Evolutionary conservation across 768 basidiomycete species (phyloP), one percentile per base, ranked within the genome.

Genomic region (Brasilioporus rufonigricans): DNA sequence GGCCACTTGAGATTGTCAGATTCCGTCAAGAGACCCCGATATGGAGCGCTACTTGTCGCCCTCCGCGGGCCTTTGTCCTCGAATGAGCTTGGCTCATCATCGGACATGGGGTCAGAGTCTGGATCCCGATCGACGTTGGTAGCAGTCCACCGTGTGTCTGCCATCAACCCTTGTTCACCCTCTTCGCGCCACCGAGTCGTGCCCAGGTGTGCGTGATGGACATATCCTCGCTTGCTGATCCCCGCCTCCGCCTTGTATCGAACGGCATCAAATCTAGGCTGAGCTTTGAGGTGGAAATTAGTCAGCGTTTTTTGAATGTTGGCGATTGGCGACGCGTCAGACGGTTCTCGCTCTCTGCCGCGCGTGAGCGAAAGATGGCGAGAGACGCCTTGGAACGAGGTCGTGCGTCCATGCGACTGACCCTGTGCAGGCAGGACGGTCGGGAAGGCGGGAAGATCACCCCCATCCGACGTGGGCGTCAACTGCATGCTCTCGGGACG

Each of bases 221-320:
- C 79, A 59, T 79, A 88, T 38, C 86, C 87, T 5, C 85, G 74
- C 60, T 73, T 73, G 56, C 76, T 82, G 31, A 89, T 61, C 18
- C 85, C 86, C 19, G 86, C 87, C 66, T 88, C 86, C 0, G 85
- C 86, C 68, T 88, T 88, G 68, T 81, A 88, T 56, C 84, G 71
- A 24, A 83, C 86, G 29, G 80, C 79, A 53, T 87, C 85, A 24
- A 87, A 64, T 41, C 72, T 77, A 0, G 84, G 85, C 62, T 82
- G 77, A 13, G 74, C 74, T 19, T 62, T 65, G 48, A 69, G 65
- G n/a, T 72, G 73, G 10, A 78, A 61, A 31, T 64, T 63, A 11
- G 62, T 72, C 45, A 82, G 59, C 52, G 79, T 78, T 26, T 73
- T 71, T 58, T 81, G 79, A 32, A 84, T 66, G 46, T 66, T 65